These are phyloP conservation scores for Colletotrichum simmondsii DNA, from an alignment of 2,329 filamentous ascomycete species.

Conservation along the genomic window DNA sequence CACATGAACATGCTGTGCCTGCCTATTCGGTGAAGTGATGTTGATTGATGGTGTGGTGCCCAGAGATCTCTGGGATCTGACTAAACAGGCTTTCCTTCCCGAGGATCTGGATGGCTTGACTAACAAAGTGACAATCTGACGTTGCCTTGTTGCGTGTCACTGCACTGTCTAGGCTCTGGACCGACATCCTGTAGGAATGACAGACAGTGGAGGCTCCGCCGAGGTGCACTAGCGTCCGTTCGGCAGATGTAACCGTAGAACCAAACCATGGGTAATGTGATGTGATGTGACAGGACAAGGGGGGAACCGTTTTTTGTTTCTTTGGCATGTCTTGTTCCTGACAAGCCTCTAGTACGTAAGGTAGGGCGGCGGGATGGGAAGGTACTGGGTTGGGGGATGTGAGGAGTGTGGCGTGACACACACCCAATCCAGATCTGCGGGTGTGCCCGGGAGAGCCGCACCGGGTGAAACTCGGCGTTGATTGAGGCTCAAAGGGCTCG, in stretches of 20 bases:
- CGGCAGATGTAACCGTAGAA: background rate
- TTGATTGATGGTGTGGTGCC: background rate
- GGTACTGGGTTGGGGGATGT: background rate
- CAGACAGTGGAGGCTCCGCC: background rate
- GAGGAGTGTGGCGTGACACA: background rate
- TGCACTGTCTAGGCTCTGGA: background rate
- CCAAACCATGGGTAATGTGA: background rate
- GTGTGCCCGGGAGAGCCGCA: background rate
- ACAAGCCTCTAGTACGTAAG: background rate
- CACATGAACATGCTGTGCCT: background rate
- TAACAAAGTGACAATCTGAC: background rate
- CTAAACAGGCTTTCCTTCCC: background rate
- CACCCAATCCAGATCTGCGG: background rate
- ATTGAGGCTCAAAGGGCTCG: background rate
- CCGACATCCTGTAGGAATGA: background rate
- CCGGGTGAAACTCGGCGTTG: background rate
- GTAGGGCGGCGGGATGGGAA: background rate
- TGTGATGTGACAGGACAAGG: background rate
- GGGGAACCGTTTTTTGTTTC: background rate
- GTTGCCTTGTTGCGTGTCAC: background rate
- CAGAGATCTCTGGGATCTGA: background rate
- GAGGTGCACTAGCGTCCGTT: conserved; percentile 1
- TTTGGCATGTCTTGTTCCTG: background rate
- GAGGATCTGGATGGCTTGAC: conserved; percentile 1
- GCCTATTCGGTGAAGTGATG: background rate